A percentile compares a stretch with the other conserved stretches of the same genome.
Conservation (phyloP, 176 grass and related monocot genomes). For the Cenchrus purpureus region DNA sequence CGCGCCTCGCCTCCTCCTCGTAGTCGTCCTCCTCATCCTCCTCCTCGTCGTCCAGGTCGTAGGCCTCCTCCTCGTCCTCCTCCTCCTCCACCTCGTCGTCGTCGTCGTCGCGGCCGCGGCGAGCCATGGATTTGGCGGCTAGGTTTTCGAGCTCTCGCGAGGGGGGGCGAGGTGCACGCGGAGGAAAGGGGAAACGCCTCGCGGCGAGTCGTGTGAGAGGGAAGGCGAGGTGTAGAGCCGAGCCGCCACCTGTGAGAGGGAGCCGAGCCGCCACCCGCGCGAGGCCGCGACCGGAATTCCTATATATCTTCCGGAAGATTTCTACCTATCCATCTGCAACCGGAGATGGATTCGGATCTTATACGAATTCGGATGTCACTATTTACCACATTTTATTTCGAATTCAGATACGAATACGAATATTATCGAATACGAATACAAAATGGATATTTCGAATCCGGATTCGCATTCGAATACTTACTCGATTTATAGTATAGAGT, state of each 20-base stretch:
- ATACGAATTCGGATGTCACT: too few species aligned
- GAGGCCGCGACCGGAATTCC: not conserved
- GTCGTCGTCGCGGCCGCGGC: slow-evolving; percentile 63
- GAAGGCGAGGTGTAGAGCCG: slow-evolving; percentile 14
- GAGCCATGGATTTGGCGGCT: slow-evolving; percentile 67
- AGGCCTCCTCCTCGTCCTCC: slow-evolving; percentile 61
- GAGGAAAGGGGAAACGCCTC: slow-evolving; percentile 45
- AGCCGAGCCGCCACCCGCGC: not conserved
- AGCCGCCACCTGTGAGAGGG: not conserved
- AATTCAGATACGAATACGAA: too few species aligned
- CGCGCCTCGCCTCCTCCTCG: slow-evolving; percentile 58
- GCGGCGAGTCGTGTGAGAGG: slow-evolving; percentile 15
- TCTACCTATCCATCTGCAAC: too few species aligned
- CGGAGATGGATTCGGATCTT: too few species aligned
- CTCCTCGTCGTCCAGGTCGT: slow-evolving; percentile 67
- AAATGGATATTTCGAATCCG: too few species aligned
- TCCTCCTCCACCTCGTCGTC: slow-evolving; percentile 69
- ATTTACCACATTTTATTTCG: too few species aligned
- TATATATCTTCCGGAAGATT: too few species aligned
- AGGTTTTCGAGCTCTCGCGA: slow-evolving; percentile 53
- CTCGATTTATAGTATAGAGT: too few species aligned
- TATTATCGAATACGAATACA: too few species aligned
- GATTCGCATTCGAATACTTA: too few species aligned
- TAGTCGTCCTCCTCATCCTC: slow-evolving; percentile 61
- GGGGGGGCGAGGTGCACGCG: not conserved